Base-by-base conservation (phyloP, 73 alveolate species). In the Paraurostyla sp. region DNA sequence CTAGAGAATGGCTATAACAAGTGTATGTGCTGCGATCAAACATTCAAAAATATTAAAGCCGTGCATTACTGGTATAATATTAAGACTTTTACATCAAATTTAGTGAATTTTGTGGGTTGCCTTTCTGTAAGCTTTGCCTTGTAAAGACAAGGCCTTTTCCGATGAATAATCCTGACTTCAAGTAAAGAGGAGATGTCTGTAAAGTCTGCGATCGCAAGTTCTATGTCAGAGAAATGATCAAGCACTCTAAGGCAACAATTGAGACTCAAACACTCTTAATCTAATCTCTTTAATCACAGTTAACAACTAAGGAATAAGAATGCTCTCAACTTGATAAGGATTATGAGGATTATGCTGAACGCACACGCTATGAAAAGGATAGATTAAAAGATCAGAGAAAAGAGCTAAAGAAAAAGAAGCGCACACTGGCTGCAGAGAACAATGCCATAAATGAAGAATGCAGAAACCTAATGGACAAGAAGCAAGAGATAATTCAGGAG, bases 151-250 rank as follows among this genome's bases (percentile, higher is more conserved):
- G 32, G 43, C 86, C 86, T 6, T 73, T 73, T 50, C 86, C 86
- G 0, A 3, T 3, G 27, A 73, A 73, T 27, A 73, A 73, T 25
- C 52, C 71, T 45, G 71, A 73, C 33, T 73, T 2, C 46, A 73
- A 73, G 46, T 13, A 73, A 0, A 3, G 86, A 46, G 86, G 86
- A 23, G 50, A 49, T 7, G 40, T 54, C 45, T 78, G 89, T 35
- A 78, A 78, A 52, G 59, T 78, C 15, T 78, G 89, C 50, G 89
- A 78, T 78, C 27, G 89, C 36, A 78, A 78, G 38, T 78, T 78
- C 38, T 51, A 51, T 27, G n/a, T 78, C 11, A 50, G 78, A 78
- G 89, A 51, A 54, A 50, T 78, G 78, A 32, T 78, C 6, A 40
- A 52, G 32, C 80, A 59, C 16, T 51, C 80, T 0, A 50, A 54